phyloP scores from a whole-genome alignment of 129 eudicot genomes.

The Centella asiatica region DNA sequence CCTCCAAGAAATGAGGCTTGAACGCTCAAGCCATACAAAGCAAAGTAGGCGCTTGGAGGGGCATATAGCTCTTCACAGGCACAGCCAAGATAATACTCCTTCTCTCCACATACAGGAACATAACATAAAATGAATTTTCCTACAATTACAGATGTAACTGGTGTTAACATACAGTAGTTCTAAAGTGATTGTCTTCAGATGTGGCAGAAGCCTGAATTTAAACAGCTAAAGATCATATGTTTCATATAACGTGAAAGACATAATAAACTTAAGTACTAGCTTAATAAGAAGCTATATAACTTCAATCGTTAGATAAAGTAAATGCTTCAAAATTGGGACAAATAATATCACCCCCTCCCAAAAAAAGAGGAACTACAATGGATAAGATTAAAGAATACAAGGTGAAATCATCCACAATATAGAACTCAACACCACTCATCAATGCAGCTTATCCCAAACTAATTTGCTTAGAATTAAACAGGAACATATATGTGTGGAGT shows the following conservation, averaged over 20 bases:
- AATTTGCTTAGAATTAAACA: no score
- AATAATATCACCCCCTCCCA: no score
- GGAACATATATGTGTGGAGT: no score
- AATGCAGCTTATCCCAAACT: no score
- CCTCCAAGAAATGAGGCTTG: slow-evolving; percentile 80
- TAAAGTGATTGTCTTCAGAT: background rate
- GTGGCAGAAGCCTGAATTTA: background rate
- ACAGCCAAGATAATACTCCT: slow-evolving; percentile 79
- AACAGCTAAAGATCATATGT: background rate
- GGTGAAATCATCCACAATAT: no score
- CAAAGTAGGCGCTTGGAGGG: slow-evolving; percentile 87
- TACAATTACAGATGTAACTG: slow-evolving; percentile 16
- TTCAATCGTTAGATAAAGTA: background rate
- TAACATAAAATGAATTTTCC: slow-evolving; percentile 78
- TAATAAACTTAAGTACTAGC: background rate
- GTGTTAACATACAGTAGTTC: background rate
- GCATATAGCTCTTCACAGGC: slow-evolving; percentile 80
- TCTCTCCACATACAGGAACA: slow-evolving; percentile 66
- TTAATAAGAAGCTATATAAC: background rate
- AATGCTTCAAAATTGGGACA: background rate
- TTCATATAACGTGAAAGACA: background rate
- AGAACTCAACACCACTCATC: no score
- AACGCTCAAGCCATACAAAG: slow-evolving; percentile 60
- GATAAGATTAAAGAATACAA: no score
- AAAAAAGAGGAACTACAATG: no score